phyloP scores from a whole-genome alignment of 768 basidiomycete species.

The Tephrocybe sp. region DNA sequence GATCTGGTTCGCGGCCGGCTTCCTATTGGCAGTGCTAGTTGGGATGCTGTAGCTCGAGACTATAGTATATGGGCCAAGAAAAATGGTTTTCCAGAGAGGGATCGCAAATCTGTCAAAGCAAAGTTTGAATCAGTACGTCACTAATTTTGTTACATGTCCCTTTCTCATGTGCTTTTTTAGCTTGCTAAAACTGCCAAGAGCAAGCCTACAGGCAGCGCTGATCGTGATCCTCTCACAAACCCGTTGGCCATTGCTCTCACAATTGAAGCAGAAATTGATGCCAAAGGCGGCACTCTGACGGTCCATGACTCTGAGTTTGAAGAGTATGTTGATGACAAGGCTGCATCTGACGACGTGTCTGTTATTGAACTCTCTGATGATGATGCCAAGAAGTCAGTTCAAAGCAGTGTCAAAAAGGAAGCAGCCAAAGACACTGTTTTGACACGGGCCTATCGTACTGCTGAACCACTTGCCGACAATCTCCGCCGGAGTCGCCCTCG shows the following conservation, averaged over 20 bases:
- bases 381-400: neutral
- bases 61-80: constrained; percentile 4
- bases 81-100: neutral
- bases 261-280: constrained; percentile 3
- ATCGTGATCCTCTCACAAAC: neutral
- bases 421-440: neutral
- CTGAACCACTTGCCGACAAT: neutral
- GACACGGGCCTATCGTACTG: constrained; percentile 6
- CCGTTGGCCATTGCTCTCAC: neutral
- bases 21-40: constrained; percentile 7
- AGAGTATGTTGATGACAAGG: neutral
- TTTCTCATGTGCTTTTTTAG: neutral
- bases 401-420: neutral
- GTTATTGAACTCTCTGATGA: neutral
- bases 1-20: neutral
- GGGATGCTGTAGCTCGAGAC: constrained; percentile 1
- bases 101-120: neutral
- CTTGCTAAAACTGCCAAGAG: neutral
- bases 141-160: neutral
- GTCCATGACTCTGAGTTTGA: constrained; percentile 2
- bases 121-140: constrained; percentile 11
- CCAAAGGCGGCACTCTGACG: constrained; percentile 1
- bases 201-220: constrained; percentile 8
- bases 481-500: neutral
- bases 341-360: neutral